Percentiles rank a stretch among this genome's conserved stretches.
Conservation (phyloP, 805 yeast species). For the Nakazawaea holstii region DNA sequence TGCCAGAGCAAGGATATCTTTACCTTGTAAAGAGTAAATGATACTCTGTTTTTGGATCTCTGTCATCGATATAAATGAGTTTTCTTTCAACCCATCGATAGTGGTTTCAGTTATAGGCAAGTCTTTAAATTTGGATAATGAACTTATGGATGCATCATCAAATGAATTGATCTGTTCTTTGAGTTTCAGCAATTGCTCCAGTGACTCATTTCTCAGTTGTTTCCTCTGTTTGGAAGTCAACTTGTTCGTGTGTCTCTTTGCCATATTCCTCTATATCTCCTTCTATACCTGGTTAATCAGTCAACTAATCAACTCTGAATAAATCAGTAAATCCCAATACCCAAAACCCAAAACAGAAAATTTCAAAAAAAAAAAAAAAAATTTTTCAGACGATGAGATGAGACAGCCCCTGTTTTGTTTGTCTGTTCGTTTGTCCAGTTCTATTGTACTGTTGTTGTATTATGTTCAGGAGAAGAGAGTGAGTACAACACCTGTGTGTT, state of each 20-base stretch:
- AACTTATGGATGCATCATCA: conserved; percentile 33
- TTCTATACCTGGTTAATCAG: too few relatives aligned
- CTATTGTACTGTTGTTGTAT: too few relatives aligned
- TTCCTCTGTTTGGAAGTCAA: conserved; percentile 24
- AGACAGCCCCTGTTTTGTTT: conserved; percentile 2
- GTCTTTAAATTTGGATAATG: conserved; percentile 56
- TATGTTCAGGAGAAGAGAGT: too few relatives aligned
- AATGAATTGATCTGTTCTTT: conserved; percentile 47
- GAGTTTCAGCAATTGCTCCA: conserved; percentile 34
- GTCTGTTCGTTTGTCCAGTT: background rate
- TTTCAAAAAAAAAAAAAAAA: background rate
- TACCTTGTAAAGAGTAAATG: conserved; percentile 68
- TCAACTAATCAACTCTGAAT: too few relatives aligned
- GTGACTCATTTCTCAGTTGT: conserved; percentile 22
- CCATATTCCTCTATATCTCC: too few relatives aligned
- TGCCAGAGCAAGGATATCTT: conserved; percentile 83
- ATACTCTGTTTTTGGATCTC: conserved; percentile 82
- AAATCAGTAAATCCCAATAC: too few relatives aligned
- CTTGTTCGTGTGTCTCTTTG: conserved; percentile 20
- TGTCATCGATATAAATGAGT: conserved; percentile 77
- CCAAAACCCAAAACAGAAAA: too few relatives aligned
- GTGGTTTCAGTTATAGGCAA: conserved; percentile 70
- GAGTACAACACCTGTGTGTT: too few relatives aligned
- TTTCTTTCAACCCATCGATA: conserved; percentile 63
- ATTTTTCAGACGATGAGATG: background rate